Percentiles rank a stretch among this genome's conserved stretches.
Conservation (phyloP, 345 rosid genomes). For the Nephelium lappaceum region DNA sequence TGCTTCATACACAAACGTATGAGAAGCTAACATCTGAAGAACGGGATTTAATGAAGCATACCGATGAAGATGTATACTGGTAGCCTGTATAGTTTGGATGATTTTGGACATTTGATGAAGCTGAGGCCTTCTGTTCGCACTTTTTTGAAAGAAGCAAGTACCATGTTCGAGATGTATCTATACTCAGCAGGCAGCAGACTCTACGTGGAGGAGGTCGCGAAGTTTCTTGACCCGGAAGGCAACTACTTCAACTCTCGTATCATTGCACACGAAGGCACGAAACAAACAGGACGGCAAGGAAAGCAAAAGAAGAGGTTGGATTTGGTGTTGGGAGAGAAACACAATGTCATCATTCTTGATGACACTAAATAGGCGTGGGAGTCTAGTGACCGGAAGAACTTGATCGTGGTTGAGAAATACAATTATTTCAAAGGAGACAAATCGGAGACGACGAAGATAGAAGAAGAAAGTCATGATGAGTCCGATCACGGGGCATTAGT, state of each 20-base stretch:
- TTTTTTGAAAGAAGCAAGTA: constrained; percentile 24
- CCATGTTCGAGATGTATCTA: constrained; percentile 27
- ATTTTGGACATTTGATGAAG: constrained; percentile 5
- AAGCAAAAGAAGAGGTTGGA: constrained; percentile 12
- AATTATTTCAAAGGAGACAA: too few species aligned
- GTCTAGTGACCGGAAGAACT: too few species aligned
- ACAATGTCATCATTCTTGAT: constrained; percentile 17
- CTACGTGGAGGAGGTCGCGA: not conserved
- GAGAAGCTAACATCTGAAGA: constrained; percentile 17
- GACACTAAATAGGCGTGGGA: not conserved
- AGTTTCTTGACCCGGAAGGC: constrained; percentile 18
- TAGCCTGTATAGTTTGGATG: not conserved
- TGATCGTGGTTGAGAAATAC: too few species aligned
- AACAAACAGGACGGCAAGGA: not conserved
- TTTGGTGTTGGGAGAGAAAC: constrained; percentile 12
- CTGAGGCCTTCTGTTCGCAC: constrained; percentile 27
- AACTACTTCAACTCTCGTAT: constrained; percentile 8
- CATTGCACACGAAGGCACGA: constrained; percentile 13
- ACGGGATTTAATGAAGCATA: not conserved
- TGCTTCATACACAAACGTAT: not conserved
- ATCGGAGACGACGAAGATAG: too few species aligned
- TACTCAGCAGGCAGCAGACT: constrained; percentile 22
- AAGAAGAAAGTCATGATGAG: too few species aligned
- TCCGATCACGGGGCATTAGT: too few species aligned
- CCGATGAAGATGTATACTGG: not conserved